A percentile compares a stretch with the other conserved stretches of the same genome.
These are phyloP conservation scores for Babesia ovis DNA, from an alignment of 169 alveolate species.

Conservation along the genomic window DNA sequence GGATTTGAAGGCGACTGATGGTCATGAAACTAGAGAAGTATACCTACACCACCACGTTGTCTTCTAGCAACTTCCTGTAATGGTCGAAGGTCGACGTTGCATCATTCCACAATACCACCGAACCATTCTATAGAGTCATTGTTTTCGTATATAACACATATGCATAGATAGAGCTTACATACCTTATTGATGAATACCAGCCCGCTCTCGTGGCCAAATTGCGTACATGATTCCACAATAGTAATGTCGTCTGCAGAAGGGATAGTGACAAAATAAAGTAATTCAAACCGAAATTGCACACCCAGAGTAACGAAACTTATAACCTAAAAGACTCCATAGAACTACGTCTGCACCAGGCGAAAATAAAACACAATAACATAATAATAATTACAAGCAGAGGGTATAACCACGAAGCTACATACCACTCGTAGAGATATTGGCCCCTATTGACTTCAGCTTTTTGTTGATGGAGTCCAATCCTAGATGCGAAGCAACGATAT, in stretches of 20 bases:
- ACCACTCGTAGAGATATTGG: too few species aligned
- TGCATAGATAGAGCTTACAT: too few species aligned
- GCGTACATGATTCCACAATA: constrained; percentile 3
- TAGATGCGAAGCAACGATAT: not conserved
- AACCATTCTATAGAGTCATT: constrained; percentile 21
- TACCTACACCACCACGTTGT: not conserved
- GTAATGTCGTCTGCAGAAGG: constrained; percentile 21
- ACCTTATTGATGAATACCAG: constrained; percentile 16
- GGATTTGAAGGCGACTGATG: constrained; percentile 8
- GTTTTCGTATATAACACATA: too few species aligned
- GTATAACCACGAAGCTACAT: too few species aligned
- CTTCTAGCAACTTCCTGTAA: constrained; percentile 3
- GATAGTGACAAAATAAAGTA: too few species aligned
- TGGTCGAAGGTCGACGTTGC: constrained; percentile 4
- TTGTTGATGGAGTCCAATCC: not conserved
- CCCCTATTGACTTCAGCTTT: not conserved
- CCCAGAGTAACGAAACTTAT: too few species aligned
- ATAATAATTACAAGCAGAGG: too few species aligned
- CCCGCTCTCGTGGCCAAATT: constrained; percentile 12
- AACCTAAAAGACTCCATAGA: too few species aligned
- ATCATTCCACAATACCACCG: constrained; percentile 17
- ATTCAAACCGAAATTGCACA: too few species aligned
- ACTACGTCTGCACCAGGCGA: too few species aligned
- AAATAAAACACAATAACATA: too few species aligned
- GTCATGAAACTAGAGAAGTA: not conserved